Base-by-base conservation (phyloP, 805 yeast genomes). In the Ascoidea asiatica region DNA sequence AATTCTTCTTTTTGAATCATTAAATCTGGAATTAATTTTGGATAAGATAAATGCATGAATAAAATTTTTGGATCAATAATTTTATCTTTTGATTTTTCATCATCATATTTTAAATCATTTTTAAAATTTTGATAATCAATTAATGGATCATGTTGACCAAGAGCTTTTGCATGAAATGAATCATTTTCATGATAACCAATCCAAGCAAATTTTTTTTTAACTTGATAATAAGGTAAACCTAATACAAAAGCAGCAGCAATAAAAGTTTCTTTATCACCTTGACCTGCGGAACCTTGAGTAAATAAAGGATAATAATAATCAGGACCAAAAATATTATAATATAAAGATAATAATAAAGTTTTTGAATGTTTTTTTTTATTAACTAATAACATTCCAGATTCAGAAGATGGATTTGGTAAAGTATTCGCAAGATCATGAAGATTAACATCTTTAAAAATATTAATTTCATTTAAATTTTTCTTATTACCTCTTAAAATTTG, bases 221-320 rank as follows among this genome's bases (percentile, higher is more conserved):
- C 70, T 57, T 80, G 88, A 55, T 70, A 75, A 56, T 67, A 77
- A 2, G 73, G 68, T 43, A 64, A 60, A 0, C 58, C 51, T 54
- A 74, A 53, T 1, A 63, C 78, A 44, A 69, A 66, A 3, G 88
- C 84, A 1, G 86, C 88, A 7, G 81, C 75, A 37, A 77, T 70
- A 51, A 79, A 81, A 0, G 90, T 80, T 54, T 82, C 90, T 56
- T 82, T 82, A 55, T 82, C 90, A 43, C 90, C 89, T 63, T 81
- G 83, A 21, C 90, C 90, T 1, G 86, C 78, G 21, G 76, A 67
- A 4, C 86, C 86, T 55, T 81, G 89, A 0, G 85, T 73, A 50
- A 82, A 65, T 46, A 82, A 59, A 8, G 79, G 81, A 53, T 81
- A 82, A 57, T 75, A 82, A 61, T 71, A 77, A 6, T 66, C 59